Evolutionary conservation across 257 asterid species (phyloP).

Genomic region (Nicotiana benthamiana): DNA sequence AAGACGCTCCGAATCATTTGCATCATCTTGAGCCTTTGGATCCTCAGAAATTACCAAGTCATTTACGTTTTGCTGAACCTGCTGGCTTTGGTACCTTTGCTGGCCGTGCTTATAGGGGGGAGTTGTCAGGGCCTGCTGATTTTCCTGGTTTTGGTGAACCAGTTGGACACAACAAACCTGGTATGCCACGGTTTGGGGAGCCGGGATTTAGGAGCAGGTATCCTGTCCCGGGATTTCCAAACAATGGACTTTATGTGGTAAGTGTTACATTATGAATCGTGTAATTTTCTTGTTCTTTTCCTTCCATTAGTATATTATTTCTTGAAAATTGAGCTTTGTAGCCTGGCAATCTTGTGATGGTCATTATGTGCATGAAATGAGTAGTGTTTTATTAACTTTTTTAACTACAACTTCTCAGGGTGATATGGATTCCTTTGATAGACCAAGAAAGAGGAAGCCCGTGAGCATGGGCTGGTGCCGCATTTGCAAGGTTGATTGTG

Average conservation of each 20-base stretch:
- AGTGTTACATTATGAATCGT: constrained; percentile 17
- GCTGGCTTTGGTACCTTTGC: constrained; percentile 47
- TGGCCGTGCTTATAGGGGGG: constrained; percentile 38
- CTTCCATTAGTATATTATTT: not conserved
- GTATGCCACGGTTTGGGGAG: constrained; percentile 48
- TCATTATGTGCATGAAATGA: not conserved
- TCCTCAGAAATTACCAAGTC: constrained; percentile 38
- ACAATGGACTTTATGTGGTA: constrained; percentile 40
- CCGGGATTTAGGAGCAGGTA: constrained; percentile 57
- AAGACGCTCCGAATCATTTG: constrained; percentile 38
- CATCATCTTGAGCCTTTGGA: constrained; percentile 42
- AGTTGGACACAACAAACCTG: constrained; percentile 32
- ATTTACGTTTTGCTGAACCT: constrained; percentile 35
- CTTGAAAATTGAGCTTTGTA: not conserved
- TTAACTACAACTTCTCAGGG: constrained; percentile 35
- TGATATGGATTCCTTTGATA: constrained; percentile 44
- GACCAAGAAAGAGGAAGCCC: constrained; percentile 59
- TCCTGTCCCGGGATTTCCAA: constrained; percentile 43
- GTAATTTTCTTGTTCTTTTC: not conserved
- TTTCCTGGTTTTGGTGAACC: constrained; percentile 40
- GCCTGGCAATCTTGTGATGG: not conserved
- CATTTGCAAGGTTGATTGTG: constrained; percentile 77
- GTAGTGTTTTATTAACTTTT: not conserved
- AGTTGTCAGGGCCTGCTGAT: constrained; percentile 35
- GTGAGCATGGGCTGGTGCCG: constrained; percentile 80